Evolutionary conservation across 2,329 filamentous ascomycete species (phyloP).

Genomic region (Aspergillus sp.): DNA sequence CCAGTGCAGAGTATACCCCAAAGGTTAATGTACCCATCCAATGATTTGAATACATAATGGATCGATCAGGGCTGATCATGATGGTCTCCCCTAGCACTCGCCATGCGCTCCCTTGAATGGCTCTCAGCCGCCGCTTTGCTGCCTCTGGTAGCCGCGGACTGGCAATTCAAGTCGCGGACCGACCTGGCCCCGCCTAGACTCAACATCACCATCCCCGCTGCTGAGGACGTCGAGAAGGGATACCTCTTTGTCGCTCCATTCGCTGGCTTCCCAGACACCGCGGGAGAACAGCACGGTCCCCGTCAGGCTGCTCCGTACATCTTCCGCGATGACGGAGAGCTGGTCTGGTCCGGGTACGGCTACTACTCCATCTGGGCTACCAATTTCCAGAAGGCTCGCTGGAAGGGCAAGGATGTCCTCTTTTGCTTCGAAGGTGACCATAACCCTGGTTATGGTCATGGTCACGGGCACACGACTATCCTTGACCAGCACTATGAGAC

Average conservation of each 20-base stretch:
- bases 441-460: constrained; percentile 57
- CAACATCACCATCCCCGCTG: constrained; percentile 46
- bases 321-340: constrained; percentile 58
- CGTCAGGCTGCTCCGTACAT: constrained; percentile 61
- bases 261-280: constrained; percentile 31
- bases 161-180: constrained; percentile 54
- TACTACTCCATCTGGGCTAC: constrained; percentile 58
- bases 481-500: constrained; percentile 61
- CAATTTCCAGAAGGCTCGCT: constrained; percentile 56
- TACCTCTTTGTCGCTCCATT: constrained; percentile 47
- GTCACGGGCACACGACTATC: constrained; percentile 59
- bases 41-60: background rate
- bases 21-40: constrained; percentile 20
- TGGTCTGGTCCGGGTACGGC: constrained; percentile 62
- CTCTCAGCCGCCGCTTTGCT: constrained; percentile 16
- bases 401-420: constrained; percentile 58
- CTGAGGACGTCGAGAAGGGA: constrained; percentile 39
- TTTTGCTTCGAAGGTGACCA: constrained; percentile 60
- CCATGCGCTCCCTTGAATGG: constrained; percentile 9
- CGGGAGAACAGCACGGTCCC: constrained; percentile 37
- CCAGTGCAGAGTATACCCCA: constrained; percentile 17
- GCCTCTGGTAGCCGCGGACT: constrained; percentile 43
- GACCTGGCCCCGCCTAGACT: constrained; percentile 52
- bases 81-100: constrained; percentile 11
- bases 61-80: constrained; percentile 12